phyloP scores from a whole-genome alignment of 2,329 filamentous ascomycete genomes.

The Sporothrix phasma region DNA sequence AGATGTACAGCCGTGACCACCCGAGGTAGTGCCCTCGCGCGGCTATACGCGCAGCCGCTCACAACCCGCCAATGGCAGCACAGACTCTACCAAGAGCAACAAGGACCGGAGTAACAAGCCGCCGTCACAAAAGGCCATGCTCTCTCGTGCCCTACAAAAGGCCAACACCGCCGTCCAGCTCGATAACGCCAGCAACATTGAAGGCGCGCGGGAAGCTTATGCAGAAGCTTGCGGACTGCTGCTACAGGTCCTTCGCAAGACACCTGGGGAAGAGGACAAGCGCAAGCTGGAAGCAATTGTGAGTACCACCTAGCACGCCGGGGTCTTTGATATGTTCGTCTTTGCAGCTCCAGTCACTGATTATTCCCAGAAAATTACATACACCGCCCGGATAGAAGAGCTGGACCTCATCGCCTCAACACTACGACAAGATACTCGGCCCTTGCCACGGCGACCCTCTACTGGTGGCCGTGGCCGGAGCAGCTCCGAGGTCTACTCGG shows the following conservation, averaged over 20 bases:
- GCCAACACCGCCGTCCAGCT: slow-evolving; percentile 92
- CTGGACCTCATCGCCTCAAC: slow-evolving; percentile 60
- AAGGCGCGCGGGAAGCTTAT: slow-evolving; percentile 84
- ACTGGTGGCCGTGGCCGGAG: slow-evolving; percentile 17
- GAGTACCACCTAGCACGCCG: slow-evolving; percentile 32
- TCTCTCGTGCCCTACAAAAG: slow-evolving; percentile 90
- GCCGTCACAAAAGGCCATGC: slow-evolving; percentile 86
- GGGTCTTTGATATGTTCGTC: not conserved
- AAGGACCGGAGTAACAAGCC: slow-evolving; percentile 30
- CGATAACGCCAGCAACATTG: slow-evolving; percentile 92
- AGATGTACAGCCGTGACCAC: slow-evolving; percentile 28
- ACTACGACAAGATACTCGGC: slow-evolving; percentile 52
- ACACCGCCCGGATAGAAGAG: slow-evolving; percentile 82
- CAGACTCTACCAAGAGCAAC: slow-evolving; percentile 31
- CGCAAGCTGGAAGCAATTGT: slow-evolving; percentile 90
- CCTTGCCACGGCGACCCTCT: slow-evolving; percentile 60
- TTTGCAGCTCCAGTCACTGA: not conserved
- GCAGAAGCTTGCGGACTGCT: slow-evolving; percentile 80
- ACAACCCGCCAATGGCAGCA: slow-evolving; percentile 34
- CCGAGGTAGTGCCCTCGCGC: slow-evolving; percentile 21
- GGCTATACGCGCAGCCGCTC: slow-evolving; percentile 40
- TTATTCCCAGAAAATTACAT: slow-evolving; percentile 64
- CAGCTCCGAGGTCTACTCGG: slow-evolving; percentile 24
- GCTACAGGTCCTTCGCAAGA: slow-evolving; percentile 77
- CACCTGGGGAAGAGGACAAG: slow-evolving; percentile 74